A percentile compares a stretch with the other conserved stretches of the same genome.
Conservation (phyloP, 306 rosid species). For the Macrotyloma uniflorum region DNA sequence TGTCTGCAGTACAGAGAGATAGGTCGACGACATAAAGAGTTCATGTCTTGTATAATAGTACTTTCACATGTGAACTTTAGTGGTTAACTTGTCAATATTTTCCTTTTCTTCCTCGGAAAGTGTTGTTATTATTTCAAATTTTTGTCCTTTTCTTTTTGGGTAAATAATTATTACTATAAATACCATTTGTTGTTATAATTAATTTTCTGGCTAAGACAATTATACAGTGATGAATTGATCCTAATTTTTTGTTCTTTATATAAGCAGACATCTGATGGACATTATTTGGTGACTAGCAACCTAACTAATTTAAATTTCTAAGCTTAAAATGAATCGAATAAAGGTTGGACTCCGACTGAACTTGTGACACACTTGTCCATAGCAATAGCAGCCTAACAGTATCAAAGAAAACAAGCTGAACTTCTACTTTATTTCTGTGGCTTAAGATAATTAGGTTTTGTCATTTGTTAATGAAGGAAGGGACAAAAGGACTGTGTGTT, state of each 20-base stretch:
- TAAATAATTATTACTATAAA: not conserved
- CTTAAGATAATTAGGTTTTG: constrained; percentile 37
- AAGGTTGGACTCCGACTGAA: not conserved
- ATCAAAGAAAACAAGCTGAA: constrained; percentile 29
- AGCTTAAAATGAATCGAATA: not conserved
- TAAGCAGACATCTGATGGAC: constrained; percentile 31
- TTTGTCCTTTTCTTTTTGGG: constrained; percentile 18
- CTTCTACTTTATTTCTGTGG: constrained; percentile 41
- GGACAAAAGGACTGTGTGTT: constrained; percentile 42
- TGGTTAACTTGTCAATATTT: constrained; percentile 36
- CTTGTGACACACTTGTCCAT: constrained; percentile 26
- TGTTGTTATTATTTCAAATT: constrained; percentile 29
- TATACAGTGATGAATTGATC: not conserved
- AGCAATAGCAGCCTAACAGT: constrained; percentile 19
- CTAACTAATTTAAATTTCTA: constrained; percentile 2
- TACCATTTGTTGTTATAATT: not conserved
- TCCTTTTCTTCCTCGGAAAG: not conserved
- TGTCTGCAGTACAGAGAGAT: constrained; percentile 5
- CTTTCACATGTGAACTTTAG: constrained; percentile 33
- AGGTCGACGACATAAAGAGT: constrained; percentile 6
- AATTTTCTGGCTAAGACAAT: not conserved
- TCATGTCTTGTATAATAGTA: constrained; percentile 7
- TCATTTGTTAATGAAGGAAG: constrained; percentile 40
- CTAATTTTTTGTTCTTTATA: constrained; percentile 25
- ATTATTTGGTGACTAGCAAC: constrained; percentile 29